Conservation (phyloP, 441 rosid genomes). For the Manihot esculenta region DNA sequence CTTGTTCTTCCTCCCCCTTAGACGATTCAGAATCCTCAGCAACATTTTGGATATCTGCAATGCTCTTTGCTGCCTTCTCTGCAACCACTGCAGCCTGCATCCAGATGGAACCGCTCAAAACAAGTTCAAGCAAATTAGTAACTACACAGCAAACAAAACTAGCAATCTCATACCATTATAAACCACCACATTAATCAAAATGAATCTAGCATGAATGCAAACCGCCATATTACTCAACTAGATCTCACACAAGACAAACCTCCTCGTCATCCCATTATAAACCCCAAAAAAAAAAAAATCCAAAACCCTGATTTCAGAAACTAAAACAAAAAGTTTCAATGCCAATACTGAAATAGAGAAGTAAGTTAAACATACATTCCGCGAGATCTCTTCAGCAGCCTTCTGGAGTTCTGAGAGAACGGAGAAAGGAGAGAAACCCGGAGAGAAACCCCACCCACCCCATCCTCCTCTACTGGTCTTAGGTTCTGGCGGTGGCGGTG, state of each 20-base stretch:
- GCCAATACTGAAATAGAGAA: not conserved
- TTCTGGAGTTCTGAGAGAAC: constrained; percentile 89
- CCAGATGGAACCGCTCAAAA: constrained; percentile 24
- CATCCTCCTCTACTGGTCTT: constrained; percentile 50
- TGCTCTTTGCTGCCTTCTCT: constrained; percentile 80
- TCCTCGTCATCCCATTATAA: too few relatives aligned
- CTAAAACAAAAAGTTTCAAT: not conserved
- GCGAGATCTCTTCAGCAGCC: constrained; percentile 92
- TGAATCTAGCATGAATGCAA: too few relatives aligned
- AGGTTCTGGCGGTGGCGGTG: constrained; percentile 16
- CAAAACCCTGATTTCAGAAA: not conserved
- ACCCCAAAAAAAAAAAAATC: not conserved
- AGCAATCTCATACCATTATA: too few relatives aligned
- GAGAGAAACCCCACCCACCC: constrained; percentile 92
- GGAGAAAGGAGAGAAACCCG: too few relatives aligned
- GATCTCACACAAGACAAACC: constrained; percentile 15
- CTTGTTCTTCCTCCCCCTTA: constrained; percentile 54
- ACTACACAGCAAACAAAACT: not conserved
- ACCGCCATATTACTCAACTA: not conserved
- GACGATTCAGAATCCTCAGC: constrained; percentile 62
- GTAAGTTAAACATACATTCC: constrained; percentile 53
- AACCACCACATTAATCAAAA: not conserved
- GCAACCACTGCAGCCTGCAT: constrained; percentile 85
- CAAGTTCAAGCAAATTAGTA: not conserved
- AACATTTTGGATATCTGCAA: constrained; percentile 49